phyloP scores from a whole-genome alignment of 495 filamentous ascomycete species.

The Xylaria telfairii region DNA sequence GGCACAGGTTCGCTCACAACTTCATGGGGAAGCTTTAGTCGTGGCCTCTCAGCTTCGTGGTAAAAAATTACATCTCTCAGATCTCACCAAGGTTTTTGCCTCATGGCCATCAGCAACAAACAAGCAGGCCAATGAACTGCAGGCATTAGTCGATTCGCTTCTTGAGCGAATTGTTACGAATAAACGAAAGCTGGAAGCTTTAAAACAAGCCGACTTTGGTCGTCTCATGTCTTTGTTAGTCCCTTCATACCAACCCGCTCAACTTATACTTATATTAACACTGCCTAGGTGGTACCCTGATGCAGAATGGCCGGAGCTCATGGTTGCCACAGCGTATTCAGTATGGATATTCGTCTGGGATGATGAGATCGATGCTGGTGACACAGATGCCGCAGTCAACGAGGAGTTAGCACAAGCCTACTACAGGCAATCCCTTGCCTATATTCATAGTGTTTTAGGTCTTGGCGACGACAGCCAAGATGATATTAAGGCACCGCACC shows the following conservation, averaged over 20 bases:
- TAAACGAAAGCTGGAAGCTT: constrained; percentile 35
- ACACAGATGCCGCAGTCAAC: constrained; percentile 35
- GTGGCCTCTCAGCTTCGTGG: constrained; percentile 34
- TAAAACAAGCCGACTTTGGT: constrained; percentile 37
- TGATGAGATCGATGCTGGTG: constrained; percentile 38
- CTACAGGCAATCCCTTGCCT: constrained; percentile 35
- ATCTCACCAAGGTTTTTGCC: constrained; percentile 37
- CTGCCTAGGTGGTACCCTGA: constrained; percentile 39
- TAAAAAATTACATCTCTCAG: constrained; percentile 33
- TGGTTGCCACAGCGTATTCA: constrained; percentile 36
- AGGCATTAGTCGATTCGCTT: constrained; percentile 28
- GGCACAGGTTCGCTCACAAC: constrained; percentile 15
- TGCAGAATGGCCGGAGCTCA: constrained; percentile 39
- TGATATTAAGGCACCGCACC: constrained; percentile 26
- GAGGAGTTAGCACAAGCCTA: constrained; percentile 37
- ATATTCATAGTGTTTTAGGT: constrained; percentile 30
- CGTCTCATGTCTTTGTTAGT: constrained; percentile 39
- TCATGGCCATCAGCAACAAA: constrained; percentile 35
- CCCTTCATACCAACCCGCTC: not conserved
- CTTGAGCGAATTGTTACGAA: constrained; percentile 37
- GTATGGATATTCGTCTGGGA: constrained; percentile 44
- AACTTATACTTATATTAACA: not conserved
- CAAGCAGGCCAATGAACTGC: constrained; percentile 29
- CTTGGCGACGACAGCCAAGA: constrained; percentile 19
- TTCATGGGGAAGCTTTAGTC: constrained; percentile 27